Evolutionary conservation across 345 rosid genomes (phyloP).

Genomic region (Clarkia xantiana): DNA sequence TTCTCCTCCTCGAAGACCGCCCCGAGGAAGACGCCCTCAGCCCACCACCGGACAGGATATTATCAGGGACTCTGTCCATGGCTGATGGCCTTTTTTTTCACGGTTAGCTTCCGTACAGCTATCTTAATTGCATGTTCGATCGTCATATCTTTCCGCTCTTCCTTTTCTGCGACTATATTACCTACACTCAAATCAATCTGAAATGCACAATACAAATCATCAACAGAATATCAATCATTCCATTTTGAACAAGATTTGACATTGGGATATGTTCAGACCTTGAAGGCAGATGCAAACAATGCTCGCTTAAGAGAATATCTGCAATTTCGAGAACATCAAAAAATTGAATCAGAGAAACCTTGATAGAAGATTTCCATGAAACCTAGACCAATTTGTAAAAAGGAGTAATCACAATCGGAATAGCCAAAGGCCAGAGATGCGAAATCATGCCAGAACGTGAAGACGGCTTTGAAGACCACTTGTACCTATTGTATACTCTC

Average conservation of each 20-base stretch:
- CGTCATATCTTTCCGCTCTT: constrained; percentile 33
- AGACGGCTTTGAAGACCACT: too few species aligned
- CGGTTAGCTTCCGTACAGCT: constrained; percentile 47
- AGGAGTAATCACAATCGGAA: not conserved
- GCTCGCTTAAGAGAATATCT: constrained; percentile 20
- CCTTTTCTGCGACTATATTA: constrained; percentile 8
- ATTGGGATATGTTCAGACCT: constrained; percentile 18
- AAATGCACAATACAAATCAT: not conserved
- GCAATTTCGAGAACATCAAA: constrained; percentile 29
- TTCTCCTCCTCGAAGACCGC: constrained; percentile 46
- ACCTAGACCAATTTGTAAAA: not conserved
- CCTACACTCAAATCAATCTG: constrained; percentile 11
- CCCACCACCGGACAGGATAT: constrained; percentile 62
- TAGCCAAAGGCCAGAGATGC: constrained; percentile 1
- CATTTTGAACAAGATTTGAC: too few species aligned
- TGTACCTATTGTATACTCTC: too few species aligned
- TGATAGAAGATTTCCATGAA: constrained; percentile 12
- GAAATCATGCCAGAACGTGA: constrained; percentile 16
- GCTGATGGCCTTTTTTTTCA: constrained; percentile 46
- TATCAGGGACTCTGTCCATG: constrained; percentile 58
- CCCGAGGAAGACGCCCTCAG: constrained; percentile 74
- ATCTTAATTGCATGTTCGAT: constrained; percentile 68
- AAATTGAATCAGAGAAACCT: constrained; percentile 1
- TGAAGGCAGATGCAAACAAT: constrained; percentile 19
- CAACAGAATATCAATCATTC: not conserved